These are phyloP conservation scores for Rhynchosporium graminicola DNA, from an alignment of 2,329 filamentous ascomycete species.

Conservation along the genomic window DNA sequence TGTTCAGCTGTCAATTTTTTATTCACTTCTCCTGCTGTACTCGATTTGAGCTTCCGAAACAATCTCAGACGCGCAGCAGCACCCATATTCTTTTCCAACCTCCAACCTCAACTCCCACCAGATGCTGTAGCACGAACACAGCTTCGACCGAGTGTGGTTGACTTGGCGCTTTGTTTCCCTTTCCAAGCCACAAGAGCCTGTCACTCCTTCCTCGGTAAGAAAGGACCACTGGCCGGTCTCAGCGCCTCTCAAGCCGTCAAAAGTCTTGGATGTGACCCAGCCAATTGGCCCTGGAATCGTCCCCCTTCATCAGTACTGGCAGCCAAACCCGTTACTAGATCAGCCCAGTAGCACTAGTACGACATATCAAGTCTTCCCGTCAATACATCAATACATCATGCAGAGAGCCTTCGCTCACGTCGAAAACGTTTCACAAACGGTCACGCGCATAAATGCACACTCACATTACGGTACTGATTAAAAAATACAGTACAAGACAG, in stretches of 20 bases:
- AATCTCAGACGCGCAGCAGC: slow-evolving; percentile 7
- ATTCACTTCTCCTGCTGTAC: slow-evolving; percentile 10
- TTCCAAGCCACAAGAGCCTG: slow-evolving; percentile 23
- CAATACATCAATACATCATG: slow-evolving; percentile 10
- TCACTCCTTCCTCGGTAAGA: slow-evolving; percentile 7
- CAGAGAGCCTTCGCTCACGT: slow-evolving; percentile 2
- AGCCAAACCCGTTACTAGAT: slow-evolving; percentile 23
- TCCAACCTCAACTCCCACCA: slow-evolving; percentile 6
- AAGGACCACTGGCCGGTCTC: not conserved
- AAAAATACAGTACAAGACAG: not conserved
- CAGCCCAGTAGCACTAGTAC: slow-evolving; percentile 8
- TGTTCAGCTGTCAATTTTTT: not conserved
- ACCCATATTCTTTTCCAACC: slow-evolving; percentile 5
- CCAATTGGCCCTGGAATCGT: slow-evolving; percentile 24
- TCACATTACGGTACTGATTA: not conserved
- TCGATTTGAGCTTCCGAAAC: slow-evolving; percentile 6
- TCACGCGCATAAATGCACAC: not conserved
- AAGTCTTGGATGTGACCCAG: slow-evolving; percentile 21
- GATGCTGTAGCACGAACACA: not conserved
- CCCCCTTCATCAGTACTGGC: slow-evolving; percentile 14
- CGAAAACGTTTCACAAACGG: not conserved
- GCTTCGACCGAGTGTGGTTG: not conserved
- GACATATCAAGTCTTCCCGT: slow-evolving; percentile 18
- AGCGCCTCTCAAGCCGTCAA: slow-evolving; percentile 20
- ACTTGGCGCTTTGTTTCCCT: not conserved